Evolutionary conservation across 2,329 filamentous ascomycete species (phyloP).

Genomic region (Sporothrix humicola): DNA sequence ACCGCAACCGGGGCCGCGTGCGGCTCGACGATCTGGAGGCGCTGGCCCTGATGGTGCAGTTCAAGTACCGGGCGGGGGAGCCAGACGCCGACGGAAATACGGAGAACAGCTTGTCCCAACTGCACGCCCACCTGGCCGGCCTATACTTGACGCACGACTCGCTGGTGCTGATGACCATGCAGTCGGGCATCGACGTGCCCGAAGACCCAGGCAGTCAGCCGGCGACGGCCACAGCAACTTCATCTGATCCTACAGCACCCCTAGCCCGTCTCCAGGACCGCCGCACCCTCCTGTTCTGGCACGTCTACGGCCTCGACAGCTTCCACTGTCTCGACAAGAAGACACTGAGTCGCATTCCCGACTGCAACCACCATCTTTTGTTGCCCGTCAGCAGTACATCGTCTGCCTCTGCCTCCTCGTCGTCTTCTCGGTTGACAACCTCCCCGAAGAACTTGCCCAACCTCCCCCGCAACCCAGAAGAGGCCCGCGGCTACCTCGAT

Average conservation of each 20-base stretch:
- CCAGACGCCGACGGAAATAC: not conserved
- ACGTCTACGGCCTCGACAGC: constrained; percentile 39
- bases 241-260: constrained; percentile 22
- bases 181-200: constrained; percentile 32
- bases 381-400: constrained; percentile 21
- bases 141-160: constrained; percentile 41
- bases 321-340: constrained; percentile 39
- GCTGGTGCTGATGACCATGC: constrained; percentile 40
- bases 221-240: not conserved
- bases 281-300: constrained; percentile 38
- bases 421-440: not conserved
- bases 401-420: not conserved
- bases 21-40: constrained; percentile 39
- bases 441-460: not conserved
- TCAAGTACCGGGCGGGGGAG: constrained; percentile 31
- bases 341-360: constrained; percentile 36
- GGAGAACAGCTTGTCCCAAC: not conserved
- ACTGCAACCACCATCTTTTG: constrained; percentile 23
- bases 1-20: constrained; percentile 17
- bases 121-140: constrained; percentile 35
- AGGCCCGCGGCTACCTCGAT: constrained; percentile 38
- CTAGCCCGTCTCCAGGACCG: constrained; percentile 34
- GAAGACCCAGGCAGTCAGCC: not conserved
- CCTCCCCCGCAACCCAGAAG: not conserved
- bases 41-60: constrained; percentile 39